Evolutionary conservation across 192 early-diverging fungal species (phyloP).

Genomic region (Umbelopsis isabellina): DNA sequence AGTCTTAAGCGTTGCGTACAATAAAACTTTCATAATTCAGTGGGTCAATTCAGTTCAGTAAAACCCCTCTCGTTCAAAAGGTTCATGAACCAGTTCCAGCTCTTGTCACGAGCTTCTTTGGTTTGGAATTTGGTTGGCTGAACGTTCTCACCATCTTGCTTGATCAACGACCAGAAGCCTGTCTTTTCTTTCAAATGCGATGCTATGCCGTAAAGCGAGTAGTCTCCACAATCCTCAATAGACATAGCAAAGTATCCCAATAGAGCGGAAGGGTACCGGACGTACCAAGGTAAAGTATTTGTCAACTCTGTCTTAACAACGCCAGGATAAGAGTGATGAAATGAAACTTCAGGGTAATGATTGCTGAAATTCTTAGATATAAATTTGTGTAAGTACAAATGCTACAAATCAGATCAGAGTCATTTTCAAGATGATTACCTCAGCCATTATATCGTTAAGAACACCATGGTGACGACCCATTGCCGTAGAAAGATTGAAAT

Average conservation of each 20-base stretch:
- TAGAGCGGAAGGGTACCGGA: background rate
- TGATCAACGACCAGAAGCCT: background rate
- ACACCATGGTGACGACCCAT: background rate
- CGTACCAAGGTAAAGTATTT: background rate
- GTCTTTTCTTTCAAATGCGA: too few species aligned
- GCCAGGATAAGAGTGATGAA: conserved; percentile 2
- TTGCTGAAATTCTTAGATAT: too few species aligned
- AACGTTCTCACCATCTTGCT: background rate
- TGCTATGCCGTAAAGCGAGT: background rate
- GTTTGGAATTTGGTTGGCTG: conserved; percentile 5
- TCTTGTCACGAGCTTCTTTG: background rate
- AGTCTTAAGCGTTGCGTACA: too few species aligned
- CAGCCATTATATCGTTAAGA: conserved; percentile 2
- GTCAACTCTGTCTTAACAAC: background rate
- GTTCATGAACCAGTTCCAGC: background rate
- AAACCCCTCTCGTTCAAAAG: too few species aligned
- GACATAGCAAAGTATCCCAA: background rate
- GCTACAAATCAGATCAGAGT: background rate
- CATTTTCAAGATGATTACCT: background rate
- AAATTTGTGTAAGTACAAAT: too few species aligned
- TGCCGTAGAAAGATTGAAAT: background rate
- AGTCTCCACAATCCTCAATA: background rate
- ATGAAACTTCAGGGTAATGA: background rate
- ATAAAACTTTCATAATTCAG: too few species aligned
- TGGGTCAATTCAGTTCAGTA: too few species aligned